These are phyloP conservation scores for Cutaneotrichosporon sp. DNA, from an alignment of 1,284 basidiomycete genomes.

Conservation along the genomic window DNA sequence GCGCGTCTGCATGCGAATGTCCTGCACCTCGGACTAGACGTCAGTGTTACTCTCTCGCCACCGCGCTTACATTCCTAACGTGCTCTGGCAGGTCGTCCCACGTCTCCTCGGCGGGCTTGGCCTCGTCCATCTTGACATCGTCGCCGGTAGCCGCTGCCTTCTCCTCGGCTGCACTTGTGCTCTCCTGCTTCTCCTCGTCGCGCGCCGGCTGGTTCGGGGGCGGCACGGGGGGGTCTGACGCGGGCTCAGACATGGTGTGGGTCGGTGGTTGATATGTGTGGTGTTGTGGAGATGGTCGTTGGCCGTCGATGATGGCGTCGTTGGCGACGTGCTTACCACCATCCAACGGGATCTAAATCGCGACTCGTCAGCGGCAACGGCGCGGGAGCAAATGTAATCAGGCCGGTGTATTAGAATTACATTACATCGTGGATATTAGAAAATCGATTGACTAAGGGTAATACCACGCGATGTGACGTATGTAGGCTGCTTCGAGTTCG, in stretches of 20 bases:
- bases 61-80: slow-evolving; percentile 35
- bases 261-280: neutral
- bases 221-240: slow-evolving; percentile 16
- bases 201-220: slow-evolving; percentile 9
- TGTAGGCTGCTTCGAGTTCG: neutral
- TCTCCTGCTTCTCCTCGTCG: slow-evolving; percentile 11
- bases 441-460: neutral
- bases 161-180: slow-evolving; percentile 11
- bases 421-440: neutral
- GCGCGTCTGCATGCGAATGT: slow-evolving; percentile 72
- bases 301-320: slow-evolving; percentile 1
- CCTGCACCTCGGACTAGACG: slow-evolving; percentile 18
- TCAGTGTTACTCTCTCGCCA: slow-evolving; percentile 2
- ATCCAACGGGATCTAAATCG: slow-evolving; percentile 13
- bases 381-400: too few relatives aligned
- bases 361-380: slow-evolving; percentile 18
- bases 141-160: slow-evolving; percentile 9
- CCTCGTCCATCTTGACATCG: slow-evolving; percentile 22
- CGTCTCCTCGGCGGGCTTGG: slow-evolving; percentile 34
- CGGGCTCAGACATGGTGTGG: slow-evolving; percentile 17
- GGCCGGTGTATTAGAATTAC: neutral
- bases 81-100: slow-evolving; percentile 45
- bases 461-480: slow-evolving; percentile 13
- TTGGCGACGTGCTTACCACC: neutral
- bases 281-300: neutral